Evolutionary conservation across 2,329 filamentous ascomycete genomes (phyloP).

Genomic region (Phyllachora maydis): DNA sequence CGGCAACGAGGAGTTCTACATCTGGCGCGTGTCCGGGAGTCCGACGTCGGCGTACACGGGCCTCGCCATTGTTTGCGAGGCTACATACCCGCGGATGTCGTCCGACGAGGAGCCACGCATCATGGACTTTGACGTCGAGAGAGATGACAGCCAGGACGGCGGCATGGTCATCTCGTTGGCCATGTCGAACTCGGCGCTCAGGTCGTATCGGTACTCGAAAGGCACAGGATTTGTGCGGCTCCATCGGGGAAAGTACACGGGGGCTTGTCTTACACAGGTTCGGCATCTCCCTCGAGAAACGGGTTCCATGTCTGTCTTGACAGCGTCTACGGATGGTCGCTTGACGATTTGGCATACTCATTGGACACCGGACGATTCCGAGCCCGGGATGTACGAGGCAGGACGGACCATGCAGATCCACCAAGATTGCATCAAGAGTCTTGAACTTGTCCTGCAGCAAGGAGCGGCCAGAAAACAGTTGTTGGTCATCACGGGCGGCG

Average conservation of each 20-base stretch:
- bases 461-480: too few relatives aligned
- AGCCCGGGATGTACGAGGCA: too few relatives aligned
- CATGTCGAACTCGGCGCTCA: slow-evolving; percentile 68
- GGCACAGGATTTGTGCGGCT: slow-evolving; percentile 10
- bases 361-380: too few relatives aligned
- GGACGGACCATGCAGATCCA: slow-evolving; percentile 36
- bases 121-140: slow-evolving; percentile 49
- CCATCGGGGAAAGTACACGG: slow-evolving; percentile 39
- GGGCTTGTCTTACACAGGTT: slow-evolving; percentile 55
- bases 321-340: slow-evolving; percentile 66
- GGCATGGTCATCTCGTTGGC: slow-evolving; percentile 37
- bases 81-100: slow-evolving; percentile 26
- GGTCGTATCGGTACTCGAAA: slow-evolving; percentile 29
- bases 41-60: slow-evolving; percentile 27
- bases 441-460: slow-evolving; percentile 17
- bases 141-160: slow-evolving; percentile 5
- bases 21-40: slow-evolving; percentile 50
- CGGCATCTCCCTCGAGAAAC: slow-evolving; percentile 16
- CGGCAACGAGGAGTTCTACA: slow-evolving; percentile 73
- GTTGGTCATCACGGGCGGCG: slow-evolving; percentile 57
- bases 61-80: slow-evolving; percentile 35
- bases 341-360: slow-evolving; percentile 34
- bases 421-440: slow-evolving; percentile 59
- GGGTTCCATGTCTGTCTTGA: slow-evolving; percentile 25
- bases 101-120: slow-evolving; percentile 51